Evolutionary conservation across 495 filamentous ascomycete genomes (phyloP), one percentile per base, ranked within the genome.

Genomic region (Thermothielavioides terrestris): DNA sequence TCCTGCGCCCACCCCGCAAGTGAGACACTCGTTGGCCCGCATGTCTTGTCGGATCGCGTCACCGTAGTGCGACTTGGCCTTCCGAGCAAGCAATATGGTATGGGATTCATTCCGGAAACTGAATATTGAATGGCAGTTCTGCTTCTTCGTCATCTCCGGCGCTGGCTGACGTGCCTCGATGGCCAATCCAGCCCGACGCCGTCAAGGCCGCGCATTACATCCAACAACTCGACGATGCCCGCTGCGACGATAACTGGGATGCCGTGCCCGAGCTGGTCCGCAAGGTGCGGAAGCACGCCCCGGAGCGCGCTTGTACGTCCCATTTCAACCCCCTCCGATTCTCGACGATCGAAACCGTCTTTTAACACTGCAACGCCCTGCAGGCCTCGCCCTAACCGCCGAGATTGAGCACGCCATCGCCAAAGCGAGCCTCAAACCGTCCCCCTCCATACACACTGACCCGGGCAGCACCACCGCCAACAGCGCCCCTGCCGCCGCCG

Each of bases 201-300:
- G 44, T 63, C 49, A 98, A 98, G 72, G 89, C 83, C 41, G 77
- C 75, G 52, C 79, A 81, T 59, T 95, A 95, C 67, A 73, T 91
- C 56, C 73, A 76, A 61, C 79, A 79, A 68, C 79, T 98, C 55
- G 87, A 97, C 61, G 77, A 80, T 56, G 88, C 88, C 55, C 85
- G 92, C 50, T 92, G 86, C 62, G 80, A 90, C 60, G 88, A 87
- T 25, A 82, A 78, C 59, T 98, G 92, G 92, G 77, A 86, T 52
- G 85, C 85, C 25, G 77, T 96, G n/a, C 85, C 85, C 25, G 92
- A 96, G 69, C 73, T 95, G 52, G 80, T 86, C 56, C 79, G 89
- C 56, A 97, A 98, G 68, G 78, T 96, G 52, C 84, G 80, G 58
- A 96, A 97, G 61, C 91, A 97, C 77, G 88, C 89, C 52, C 84